phyloP scores from a whole-genome alignment of 768 basidiomycete genomes.

The Chalciporus chontae region DNA sequence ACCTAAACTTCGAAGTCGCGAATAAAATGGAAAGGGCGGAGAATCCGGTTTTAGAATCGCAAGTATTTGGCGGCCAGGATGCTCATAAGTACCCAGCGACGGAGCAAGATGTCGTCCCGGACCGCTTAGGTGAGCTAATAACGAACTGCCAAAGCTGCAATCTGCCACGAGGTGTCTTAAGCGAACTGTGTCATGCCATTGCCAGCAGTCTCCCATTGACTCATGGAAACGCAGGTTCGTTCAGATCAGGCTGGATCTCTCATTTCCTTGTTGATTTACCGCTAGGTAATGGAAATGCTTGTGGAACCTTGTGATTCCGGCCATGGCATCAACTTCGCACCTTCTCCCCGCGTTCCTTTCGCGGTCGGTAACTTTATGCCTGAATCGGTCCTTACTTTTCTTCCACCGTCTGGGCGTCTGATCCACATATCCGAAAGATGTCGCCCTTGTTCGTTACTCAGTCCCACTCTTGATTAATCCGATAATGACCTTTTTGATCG shows the following conservation, averaged over 20 bases:
- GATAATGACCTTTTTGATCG: constrained; percentile 2
- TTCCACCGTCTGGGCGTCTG: constrained; percentile 1
- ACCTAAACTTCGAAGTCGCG: constrained; percentile 13
- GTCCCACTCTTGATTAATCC: constrained; percentile 5
- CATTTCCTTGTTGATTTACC: constrained; percentile 28
- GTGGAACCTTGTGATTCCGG: constrained; percentile 8
- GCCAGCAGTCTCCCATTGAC: constrained; percentile 17
- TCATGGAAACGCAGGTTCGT: constrained; percentile 14
- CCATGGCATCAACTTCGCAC: constrained; percentile 20
- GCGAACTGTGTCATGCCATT: constrained; percentile 17
- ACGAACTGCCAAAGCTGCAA: constrained; percentile 12
- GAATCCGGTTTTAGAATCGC: constrained; percentile 6
- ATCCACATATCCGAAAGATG: neutral
- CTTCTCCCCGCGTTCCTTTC: constrained; percentile 25
- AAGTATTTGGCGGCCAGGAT: constrained; percentile 10
- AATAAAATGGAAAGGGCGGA: constrained; percentile 11
- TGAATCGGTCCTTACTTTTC: constrained; percentile 10
- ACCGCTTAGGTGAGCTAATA: constrained; percentile 14
- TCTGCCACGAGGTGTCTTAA: constrained; percentile 26
- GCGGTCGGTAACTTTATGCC: constrained; percentile 28
- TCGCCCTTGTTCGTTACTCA: constrained; percentile 2
- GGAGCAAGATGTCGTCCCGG: constrained; percentile 23
- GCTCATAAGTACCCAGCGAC: constrained; percentile 13
- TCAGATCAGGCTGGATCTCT: constrained; percentile 23
- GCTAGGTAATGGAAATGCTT: constrained; percentile 17